Evolutionary conservation across 2,329 filamentous ascomycete genomes (phyloP), one percentile per base, ranked within the genome.

Genomic region (Colletotrichum tropicale): DNA sequence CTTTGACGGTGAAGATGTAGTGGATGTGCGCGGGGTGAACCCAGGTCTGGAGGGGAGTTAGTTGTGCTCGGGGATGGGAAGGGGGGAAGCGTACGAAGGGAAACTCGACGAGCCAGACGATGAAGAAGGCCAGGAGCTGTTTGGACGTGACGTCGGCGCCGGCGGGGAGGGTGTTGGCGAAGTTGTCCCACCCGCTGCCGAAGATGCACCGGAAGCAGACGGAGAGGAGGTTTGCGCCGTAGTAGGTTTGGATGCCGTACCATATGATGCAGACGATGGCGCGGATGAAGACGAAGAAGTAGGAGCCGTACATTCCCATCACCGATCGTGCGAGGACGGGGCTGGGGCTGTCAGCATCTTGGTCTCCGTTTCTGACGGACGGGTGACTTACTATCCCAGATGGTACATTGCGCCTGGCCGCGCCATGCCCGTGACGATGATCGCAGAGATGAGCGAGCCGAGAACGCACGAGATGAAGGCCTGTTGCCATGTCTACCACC

Each of bases 291-390:
- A 87, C 81, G 73, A 85, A 82, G 74, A 86, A 85, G 75, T 85
- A 85, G 3, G 84, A 82, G n/a, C 85, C 85, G 80, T 84, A 87
- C 79, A 85, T 85, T 18, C 85, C 85, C 83, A 85, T 85, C 26
- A 84, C 81, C 0, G 82, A 81, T 16, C 85, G 81, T 62, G 81
- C 83, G 32, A 85, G 82, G 13, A 86, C 81, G 15, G 85, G 83
- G 76, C 78, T 79, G 21, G 5, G 4, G 16, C 4, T 1, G 55
- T 78, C n/a, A 79, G 65, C 5, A 6, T 8, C 13, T n/a, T 2
- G 2, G 1, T 18, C 1, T 5, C 6, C 12, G 2, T 6, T 0
- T 12, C 2, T 9, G 6, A 9, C 2, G 12, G 8, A 9, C 3
- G 12, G 8, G 21, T 0, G 7, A 78, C 79, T 60, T 48, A 80